Evolutionary conservation across 768 basidiomycete species (phyloP).

Genomic region (Terana coerulea): DNA sequence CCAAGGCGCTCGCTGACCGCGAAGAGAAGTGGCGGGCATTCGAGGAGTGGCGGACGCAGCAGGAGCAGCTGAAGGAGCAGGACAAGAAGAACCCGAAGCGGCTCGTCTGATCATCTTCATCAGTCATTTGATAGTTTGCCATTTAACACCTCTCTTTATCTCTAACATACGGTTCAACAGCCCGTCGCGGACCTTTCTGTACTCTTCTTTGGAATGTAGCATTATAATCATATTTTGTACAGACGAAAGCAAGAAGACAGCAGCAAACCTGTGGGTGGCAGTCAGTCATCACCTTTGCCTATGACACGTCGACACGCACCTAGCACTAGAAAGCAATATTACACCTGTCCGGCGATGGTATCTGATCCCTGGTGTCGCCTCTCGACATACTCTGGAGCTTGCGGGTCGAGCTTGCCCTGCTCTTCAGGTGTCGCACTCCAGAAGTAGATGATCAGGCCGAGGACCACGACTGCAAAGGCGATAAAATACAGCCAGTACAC

Average conservation of each 20-base stretch:
- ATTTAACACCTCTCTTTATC: too few relatives aligned
- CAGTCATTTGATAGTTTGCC: too few relatives aligned
- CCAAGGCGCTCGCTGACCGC: too few relatives aligned
- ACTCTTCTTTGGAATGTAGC: too few relatives aligned
- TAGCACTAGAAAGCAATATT: constrained; percentile 77
- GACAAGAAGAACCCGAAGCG: constrained; percentile 7
- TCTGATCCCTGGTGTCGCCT: constrained; percentile 33
- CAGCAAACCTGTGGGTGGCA: too few relatives aligned
- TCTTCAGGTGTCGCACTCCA: constrained; percentile 80
- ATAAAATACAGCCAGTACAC: constrained; percentile 91
- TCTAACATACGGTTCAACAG: constrained; percentile 95
- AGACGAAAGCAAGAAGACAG: too few relatives aligned
- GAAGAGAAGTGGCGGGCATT: constrained; percentile 50
- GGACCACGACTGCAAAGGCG: constrained; percentile 65
- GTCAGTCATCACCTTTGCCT: too few relatives aligned
- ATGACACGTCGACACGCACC: constrained; percentile 88
- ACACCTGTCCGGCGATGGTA: constrained; percentile 13
- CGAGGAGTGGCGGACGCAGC: constrained; percentile 31
- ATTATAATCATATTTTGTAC: too few relatives aligned
- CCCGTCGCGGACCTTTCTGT: constrained; percentile 89
- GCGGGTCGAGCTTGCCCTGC: constrained; percentile 61
- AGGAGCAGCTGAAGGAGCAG: constrained; percentile 28
- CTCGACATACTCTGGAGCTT: constrained; percentile 54
- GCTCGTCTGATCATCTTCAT: constrained; percentile 2
- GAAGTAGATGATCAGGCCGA: constrained; percentile 80